Conservation (phyloP, 2,329 filamentous ascomycete species). For the Emergomyces pasteurianus region DNA sequence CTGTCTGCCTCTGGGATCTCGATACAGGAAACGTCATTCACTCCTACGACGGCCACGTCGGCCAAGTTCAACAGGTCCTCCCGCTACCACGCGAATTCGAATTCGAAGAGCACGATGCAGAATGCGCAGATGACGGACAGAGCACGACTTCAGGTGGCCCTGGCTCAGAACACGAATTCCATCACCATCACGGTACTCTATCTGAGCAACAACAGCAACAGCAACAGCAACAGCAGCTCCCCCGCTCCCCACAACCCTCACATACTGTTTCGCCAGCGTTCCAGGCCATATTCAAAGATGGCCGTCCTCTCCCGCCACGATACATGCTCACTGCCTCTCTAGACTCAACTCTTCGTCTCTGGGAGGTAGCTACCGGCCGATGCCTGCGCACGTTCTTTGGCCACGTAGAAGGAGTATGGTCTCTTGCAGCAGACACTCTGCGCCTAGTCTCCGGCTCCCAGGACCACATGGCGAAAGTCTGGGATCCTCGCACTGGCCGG, state of each 20-base stretch:
- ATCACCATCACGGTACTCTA: conserved; percentile 4
- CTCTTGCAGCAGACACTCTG: conserved; percentile 75
- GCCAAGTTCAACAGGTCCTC: conserved; percentile 85
- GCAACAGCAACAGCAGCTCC: conserved; percentile 7
- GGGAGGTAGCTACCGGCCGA: conserved; percentile 72
- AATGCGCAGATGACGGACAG: conserved; percentile 29
- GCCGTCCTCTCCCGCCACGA: conserved; percentile 62
- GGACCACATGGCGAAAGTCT: conserved; percentile 89
- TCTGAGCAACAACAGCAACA: too few species aligned
- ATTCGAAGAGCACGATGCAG: conserved; percentile 57
- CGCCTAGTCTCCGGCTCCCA: conserved; percentile 82
- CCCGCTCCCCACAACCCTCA: conserved; percentile 9
- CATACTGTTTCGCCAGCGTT: conserved; percentile 12
- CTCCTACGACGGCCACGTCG: conserved; percentile 78
- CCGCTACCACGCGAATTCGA: conserved; percentile 80
- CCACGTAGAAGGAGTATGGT: conserved; percentile 93
- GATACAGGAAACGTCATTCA: conserved; percentile 68
- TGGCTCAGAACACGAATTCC: conserved; percentile 7
- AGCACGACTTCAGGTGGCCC: conserved; percentile 14
- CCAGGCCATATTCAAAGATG: conserved; percentile 42
- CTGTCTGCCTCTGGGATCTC: conserved; percentile 84
- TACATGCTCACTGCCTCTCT: conserved; percentile 92
- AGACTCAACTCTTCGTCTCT: conserved; percentile 82
- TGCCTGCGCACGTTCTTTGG: conserved; percentile 92
- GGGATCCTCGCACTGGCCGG: conserved; percentile 83